A percentile compares a stretch with the other conserved stretches of the same genome.
These are phyloP conservation scores for Geotrichum australiense DNA, from an alignment of 1,139 yeast species.

Conservation along the genomic window DNA sequence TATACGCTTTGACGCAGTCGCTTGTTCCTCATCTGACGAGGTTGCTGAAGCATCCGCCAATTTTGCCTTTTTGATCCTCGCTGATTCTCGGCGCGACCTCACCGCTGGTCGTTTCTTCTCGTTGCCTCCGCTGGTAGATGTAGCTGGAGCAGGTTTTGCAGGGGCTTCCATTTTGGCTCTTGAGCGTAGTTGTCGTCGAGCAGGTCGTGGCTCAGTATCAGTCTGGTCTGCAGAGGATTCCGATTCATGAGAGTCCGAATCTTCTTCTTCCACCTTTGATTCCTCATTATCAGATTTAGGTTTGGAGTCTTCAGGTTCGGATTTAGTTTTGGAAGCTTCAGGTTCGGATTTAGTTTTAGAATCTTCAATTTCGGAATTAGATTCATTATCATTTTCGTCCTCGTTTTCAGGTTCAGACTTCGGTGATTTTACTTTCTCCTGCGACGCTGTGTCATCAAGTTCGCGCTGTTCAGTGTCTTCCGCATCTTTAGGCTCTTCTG, in stretches of 20 bases:
- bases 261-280: neutral
- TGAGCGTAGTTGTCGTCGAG: too few relatives aligned
- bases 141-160: too few relatives aligned
- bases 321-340: neutral
- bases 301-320: too few relatives aligned
- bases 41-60: conserved; percentile 1
- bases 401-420: conserved; percentile 3
- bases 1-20: conserved; percentile 20
- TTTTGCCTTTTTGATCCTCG: conserved; percentile 12
- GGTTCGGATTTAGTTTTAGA: neutral
- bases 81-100: conserved; percentile 12
- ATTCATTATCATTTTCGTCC: neutral
- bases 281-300: too few relatives aligned
- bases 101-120: neutral
- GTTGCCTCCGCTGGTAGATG: neutral
- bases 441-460: neutral
- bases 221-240: neutral
- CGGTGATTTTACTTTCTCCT: conserved; percentile 1
- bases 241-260: neutral
- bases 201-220: neutral
- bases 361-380: conserved; percentile 10
- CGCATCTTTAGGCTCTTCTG: neutral
- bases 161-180: neutral
- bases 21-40: neutral
- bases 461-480: conserved; percentile 4